Percentiles rank a stretch among this genome's conserved stretches.
These are phyloP conservation scores for Clonostachys chloroleuca DNA, from an alignment of 2,329 filamentous ascomycete genomes.

Conservation along the genomic window DNA sequence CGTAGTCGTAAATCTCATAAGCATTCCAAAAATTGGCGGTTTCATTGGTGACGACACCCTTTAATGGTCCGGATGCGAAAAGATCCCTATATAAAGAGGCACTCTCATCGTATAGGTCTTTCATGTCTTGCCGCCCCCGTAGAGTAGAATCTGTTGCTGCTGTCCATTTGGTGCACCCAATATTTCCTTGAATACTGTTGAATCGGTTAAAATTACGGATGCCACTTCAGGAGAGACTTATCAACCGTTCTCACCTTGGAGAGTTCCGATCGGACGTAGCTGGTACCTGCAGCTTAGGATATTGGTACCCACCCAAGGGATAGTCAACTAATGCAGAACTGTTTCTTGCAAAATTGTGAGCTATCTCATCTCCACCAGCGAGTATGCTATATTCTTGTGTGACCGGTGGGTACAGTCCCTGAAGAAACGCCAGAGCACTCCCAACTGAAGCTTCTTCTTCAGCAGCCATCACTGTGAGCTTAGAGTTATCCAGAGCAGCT, in stretches of 20 bases:
- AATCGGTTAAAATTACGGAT: background rate
- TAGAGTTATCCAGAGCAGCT: slow-evolving; percentile 41
- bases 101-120: slow-evolving; percentile 16
- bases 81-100: slow-evolving; percentile 36
- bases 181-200: slow-evolving; percentile 29
- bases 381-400: slow-evolving; percentile 22
- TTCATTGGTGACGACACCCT: slow-evolving; percentile 21
- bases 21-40: slow-evolving; percentile 42
- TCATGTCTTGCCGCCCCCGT: slow-evolving; percentile 13
- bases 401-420: slow-evolving; percentile 78
- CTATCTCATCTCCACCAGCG: slow-evolving; percentile 27
- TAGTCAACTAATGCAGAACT: slow-evolving; percentile 48
- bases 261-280: slow-evolving; percentile 36
- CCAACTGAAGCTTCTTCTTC: slow-evolving; percentile 49
- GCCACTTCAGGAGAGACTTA: slow-evolving; percentile 1
- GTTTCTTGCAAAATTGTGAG: slow-evolving; percentile 26
- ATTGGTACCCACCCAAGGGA: slow-evolving; percentile 76
- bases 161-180: slow-evolving; percentile 29
- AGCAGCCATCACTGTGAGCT: slow-evolving; percentile 36
- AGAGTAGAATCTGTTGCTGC: slow-evolving; percentile 18
- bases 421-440: slow-evolving; percentile 73
- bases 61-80: slow-evolving; percentile 27
- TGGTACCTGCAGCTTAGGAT: slow-evolving; percentile 62
- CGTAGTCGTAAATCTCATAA: slow-evolving; percentile 49
- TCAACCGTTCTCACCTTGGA: slow-evolving; percentile 31